A percentile compares a stretch with the other conserved stretches of the same genome.
phyloP scores from a whole-genome alignment of 2,329 filamentous ascomycete species.

The Alternaria viburni region DNA sequence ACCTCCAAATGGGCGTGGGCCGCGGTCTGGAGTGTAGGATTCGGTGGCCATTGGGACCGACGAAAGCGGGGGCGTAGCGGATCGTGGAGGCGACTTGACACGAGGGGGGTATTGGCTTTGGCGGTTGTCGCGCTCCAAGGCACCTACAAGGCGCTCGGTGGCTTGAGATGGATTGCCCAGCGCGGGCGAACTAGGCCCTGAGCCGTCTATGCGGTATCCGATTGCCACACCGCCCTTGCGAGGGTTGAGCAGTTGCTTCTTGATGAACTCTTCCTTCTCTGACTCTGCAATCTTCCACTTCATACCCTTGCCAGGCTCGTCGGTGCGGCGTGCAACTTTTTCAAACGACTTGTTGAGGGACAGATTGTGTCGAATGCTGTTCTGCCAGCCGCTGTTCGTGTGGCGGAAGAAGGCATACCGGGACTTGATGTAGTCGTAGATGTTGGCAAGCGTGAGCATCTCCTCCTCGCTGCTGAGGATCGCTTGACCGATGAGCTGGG shows the following conservation, averaged over 20 bases:
- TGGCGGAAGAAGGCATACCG: conserved; percentile 93
- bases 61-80: conserved; percentile 55
- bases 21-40: conserved; percentile 62
- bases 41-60: conserved; percentile 58
- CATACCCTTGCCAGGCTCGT: conserved; percentile 98
- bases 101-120: conserved; percentile 21
- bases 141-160: conserved; percentile 55
- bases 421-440: conserved; percentile 90
- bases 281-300: conserved; percentile 95
- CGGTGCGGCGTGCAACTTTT: conserved; percentile 88
- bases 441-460: conserved; percentile 88
- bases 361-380: conserved; percentile 95
- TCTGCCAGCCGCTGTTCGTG: conserved; percentile 92
- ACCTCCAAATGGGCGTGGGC: conserved; percentile 49
- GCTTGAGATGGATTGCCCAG: conserved; percentile 59
- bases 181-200: conserved; percentile 71
- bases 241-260: conserved; percentile 62
- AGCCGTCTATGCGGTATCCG: conserved; percentile 60
- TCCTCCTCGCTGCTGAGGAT: conserved; percentile 87
- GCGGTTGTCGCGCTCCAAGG: conserved; percentile 33
- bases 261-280: conserved; percentile 84
- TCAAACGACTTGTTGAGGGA: conserved; percentile 94
- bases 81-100: conserved; percentile 52
- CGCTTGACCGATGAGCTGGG: conserved; percentile 94
- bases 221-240: conserved; percentile 47